Evolutionary conservation across 495 filamentous ascomycete genomes (phyloP).

Genomic region (Podospora bellae-mahoneyi): DNA sequence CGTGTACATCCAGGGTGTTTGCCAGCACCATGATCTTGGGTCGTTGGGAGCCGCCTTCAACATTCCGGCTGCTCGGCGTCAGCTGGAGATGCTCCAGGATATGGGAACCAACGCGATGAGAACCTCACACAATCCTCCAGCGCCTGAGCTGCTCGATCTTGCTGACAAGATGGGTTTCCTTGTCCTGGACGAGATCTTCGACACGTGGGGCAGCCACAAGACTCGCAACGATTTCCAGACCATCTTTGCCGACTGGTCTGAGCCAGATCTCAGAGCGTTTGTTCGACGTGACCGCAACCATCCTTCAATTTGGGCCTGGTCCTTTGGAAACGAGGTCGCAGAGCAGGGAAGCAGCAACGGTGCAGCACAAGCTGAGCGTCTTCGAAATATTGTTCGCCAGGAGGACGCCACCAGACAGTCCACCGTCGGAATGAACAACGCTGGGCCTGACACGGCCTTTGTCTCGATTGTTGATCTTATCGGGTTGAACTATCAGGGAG

Average conservation of each 20-base stretch:
- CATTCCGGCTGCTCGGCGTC: slow-evolving; percentile 42
- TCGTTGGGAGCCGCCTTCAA: slow-evolving; percentile 48
- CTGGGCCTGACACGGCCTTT: slow-evolving; percentile 31
- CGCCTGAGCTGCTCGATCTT: slow-evolving; percentile 54
- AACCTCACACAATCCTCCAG: slow-evolving; percentile 50
- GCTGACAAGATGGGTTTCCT: slow-evolving; percentile 57
- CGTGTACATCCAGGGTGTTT: slow-evolving; percentile 41
- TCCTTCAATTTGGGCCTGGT: slow-evolving; percentile 49
- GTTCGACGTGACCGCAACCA: slow-evolving; percentile 51
- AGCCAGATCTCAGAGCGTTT: slow-evolving; percentile 46
- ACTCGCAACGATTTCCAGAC: slow-evolving; percentile 45
- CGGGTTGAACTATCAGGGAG: slow-evolving; percentile 51
- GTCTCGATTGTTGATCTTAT: slow-evolving; percentile 41
- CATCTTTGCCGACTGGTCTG: slow-evolving; percentile 48
- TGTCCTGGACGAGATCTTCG: slow-evolving; percentile 54
- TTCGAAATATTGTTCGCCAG: slow-evolving; percentile 33
- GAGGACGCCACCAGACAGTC: slow-evolving; percentile 44
- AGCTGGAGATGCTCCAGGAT: slow-evolving; percentile 44
- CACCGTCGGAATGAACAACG: slow-evolving; percentile 43
- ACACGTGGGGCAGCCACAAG: slow-evolving; percentile 44
- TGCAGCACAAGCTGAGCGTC: slow-evolving; percentile 29
- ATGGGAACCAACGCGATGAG: slow-evolving; percentile 50
- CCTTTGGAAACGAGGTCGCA: slow-evolving; percentile 47
- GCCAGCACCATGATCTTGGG: slow-evolving; percentile 50
- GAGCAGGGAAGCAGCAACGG: slow-evolving; percentile 36